Percentiles rank a stretch among this genome's conserved stretches.
Evolutionary conservation across 805 yeast species (phyloP).

Genomic region (Starmera dryadoides): DNA sequence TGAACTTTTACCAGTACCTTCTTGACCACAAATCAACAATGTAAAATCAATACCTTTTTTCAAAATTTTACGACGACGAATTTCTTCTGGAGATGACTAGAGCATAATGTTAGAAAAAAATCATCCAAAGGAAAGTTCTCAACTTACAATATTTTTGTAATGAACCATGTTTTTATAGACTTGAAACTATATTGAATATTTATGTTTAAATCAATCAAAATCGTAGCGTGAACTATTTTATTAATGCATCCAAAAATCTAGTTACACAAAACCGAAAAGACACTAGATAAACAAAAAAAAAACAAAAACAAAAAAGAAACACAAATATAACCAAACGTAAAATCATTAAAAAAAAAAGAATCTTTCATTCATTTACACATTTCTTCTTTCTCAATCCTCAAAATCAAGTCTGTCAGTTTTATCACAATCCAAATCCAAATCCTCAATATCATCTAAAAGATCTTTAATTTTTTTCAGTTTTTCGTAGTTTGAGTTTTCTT

Average conservation of each 20-base stretch:
- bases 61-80: conserved; percentile 54
- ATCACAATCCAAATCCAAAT: not conserved
- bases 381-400: too few species aligned
- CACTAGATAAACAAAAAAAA: too few species aligned
- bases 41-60: conserved; percentile 59
- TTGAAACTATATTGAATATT: not conserved
- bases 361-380: too few species aligned
- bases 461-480: too few species aligned
- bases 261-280: too few species aligned
- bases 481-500: not conserved
- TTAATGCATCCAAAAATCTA: too few species aligned
- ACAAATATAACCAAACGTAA: too few species aligned
- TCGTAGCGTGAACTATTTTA: too few species aligned
- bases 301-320: not conserved
- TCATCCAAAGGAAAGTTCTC: too few species aligned
- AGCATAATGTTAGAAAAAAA: not conserved
- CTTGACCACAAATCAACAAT: conserved; percentile 63
- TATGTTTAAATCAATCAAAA: not conserved
- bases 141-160: not conserved
- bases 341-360: too few species aligned
- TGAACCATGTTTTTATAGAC: not conserved
- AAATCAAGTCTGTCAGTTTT: too few species aligned
- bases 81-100: conserved; percentile 26
- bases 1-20: conserved; percentile 70
- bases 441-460: not conserved